Percentiles rank a stretch among this genome's conserved stretches.
These are phyloP conservation scores for Cinnamomum chago DNA, from an alignment of 164 flowering plant genomes.

Conservation along the genomic window DNA sequence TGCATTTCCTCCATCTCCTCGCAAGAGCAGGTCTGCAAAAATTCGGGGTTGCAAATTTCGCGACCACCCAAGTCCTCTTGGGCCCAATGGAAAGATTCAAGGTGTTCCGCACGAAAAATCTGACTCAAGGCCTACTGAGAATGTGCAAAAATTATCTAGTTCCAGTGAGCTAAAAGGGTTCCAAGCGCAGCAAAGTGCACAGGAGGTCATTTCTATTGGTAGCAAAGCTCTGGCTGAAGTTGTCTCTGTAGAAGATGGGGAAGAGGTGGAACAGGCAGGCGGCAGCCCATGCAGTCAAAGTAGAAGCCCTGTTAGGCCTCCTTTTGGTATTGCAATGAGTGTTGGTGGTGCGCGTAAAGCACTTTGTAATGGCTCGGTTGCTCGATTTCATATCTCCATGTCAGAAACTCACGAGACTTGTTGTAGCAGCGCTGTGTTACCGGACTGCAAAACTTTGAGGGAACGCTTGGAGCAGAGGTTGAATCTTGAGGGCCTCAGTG, in stretches of 20 bases:
- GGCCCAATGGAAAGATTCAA: conserved; percentile 42
- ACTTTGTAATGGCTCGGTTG: conserved; percentile 19
- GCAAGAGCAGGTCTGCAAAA: conserved; percentile 49
- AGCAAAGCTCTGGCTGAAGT: conserved; percentile 70
- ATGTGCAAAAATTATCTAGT: conserved; percentile 4
- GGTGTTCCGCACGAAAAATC: conserved; percentile 29
- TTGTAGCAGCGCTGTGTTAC: conserved; percentile 46
- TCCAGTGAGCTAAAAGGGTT: conserved; percentile 19
- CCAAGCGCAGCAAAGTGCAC: conserved; percentile 14
- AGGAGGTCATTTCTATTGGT: conserved; percentile 54
- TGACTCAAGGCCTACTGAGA: background rate
- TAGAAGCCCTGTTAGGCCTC: conserved; percentile 76
- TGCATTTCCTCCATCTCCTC: conserved; percentile 52
- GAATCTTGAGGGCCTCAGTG: conserved; percentile 42
- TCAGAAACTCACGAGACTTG: conserved; percentile 32
- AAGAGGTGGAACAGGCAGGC: conserved; percentile 77
- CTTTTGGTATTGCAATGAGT: conserved; percentile 64
- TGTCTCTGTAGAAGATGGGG: conserved; percentile 82
- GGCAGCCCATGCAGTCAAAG: conserved; percentile 71
- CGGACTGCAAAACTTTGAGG: conserved; percentile 57
- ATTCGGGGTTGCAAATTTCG: conserved; percentile 41
- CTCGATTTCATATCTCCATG: conserved; percentile 9
- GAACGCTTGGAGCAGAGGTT: conserved; percentile 48
- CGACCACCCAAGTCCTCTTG: conserved; percentile 62
- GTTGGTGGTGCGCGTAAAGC: conserved; percentile 35